Evolutionary conservation across 2,329 filamentous ascomycete genomes (phyloP), one percentile per base, ranked within the genome.

Genomic region (Aspergillus spinulosporus): DNA sequence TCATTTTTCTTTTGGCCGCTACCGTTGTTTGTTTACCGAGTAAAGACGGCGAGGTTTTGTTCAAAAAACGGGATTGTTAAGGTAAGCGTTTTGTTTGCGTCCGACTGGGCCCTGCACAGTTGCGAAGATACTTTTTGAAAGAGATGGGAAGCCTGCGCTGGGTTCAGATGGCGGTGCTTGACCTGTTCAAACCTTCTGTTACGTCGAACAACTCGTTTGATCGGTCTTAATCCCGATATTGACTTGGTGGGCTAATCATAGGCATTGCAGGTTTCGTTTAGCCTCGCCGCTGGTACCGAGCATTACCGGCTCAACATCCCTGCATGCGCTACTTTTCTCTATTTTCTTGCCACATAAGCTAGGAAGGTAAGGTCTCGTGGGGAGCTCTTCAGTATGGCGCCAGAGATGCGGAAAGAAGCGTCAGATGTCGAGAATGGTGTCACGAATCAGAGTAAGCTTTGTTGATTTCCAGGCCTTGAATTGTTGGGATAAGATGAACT

Each of bases 391-490:
- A 36, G 29, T 7, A 66, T 65, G 64, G 58, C 63, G 28, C 53
- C 62, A 39, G 60, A 64, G 40, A 36, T 32, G 28, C 56, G 52
- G 21, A 49, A 54, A 49, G 48, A 45, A 32, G 58, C 14, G 32
- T 14, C 59, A 31, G 47, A 58, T 34, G 32, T 47, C n/a, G 49
- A 45, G 12, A 58, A 60, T 8, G 60, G 58, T n/a, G n/a, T 51
- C 7, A 50, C 54, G 15, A 59, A 62, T 29, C 54, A 57, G 54
- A 55, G 62, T 64, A 64, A 42, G 7, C n/a, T 5, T 7, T 42
- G 39, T n/a, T 11, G 6, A 32, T 6, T 31, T 31, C 21, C 21
- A 21, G 21, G 21, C 21, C 21, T 21, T n/a, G 28, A 50, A 37
- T 45, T 42, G 21, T 21, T 21, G 21, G 21, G 21, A 21, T 21